Percentiles rank a stretch among this genome's conserved stretches.
phyloP scores from a whole-genome alignment of 169 alveolate genomes.

The Ichthyophthirius multifiliis region DNA sequence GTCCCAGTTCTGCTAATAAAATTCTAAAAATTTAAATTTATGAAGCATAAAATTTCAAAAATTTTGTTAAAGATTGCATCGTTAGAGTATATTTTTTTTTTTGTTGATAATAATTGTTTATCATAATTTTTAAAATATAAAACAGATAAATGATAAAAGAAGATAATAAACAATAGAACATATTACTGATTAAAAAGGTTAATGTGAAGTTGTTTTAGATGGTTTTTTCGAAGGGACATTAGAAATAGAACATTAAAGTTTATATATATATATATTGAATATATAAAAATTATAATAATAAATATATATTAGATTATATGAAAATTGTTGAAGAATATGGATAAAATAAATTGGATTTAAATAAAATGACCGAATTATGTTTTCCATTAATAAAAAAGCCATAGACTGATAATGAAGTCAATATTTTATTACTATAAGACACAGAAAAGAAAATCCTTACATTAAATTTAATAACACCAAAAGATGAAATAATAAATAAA shows the following conservation, averaged over 20 bases:
- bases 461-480: neutral
- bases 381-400: conserved; percentile 1
- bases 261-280: neutral
- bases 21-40: neutral
- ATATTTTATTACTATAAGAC: neutral
- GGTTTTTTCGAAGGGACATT: neutral
- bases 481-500: neutral
- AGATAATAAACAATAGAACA: neutral
- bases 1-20: conserved; percentile 2
- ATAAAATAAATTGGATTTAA: neutral
- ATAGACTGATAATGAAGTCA: neutral
- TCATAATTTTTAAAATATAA: neutral
- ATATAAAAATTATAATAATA: too few relatives aligned
- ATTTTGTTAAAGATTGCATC: neutral
- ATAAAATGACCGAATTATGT: neutral
- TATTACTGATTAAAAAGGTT: neutral
- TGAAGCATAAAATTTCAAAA: conserved; percentile 1
- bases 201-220: neutral
- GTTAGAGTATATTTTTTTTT: neutral
- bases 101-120: too few relatives aligned
- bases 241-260: neutral
- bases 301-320: neutral
- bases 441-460: neutral
- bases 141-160: neutral
- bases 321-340: neutral